Base-by-base conservation (phyloP, 2,329 filamentous ascomycete species). In the Reticulascus tulasneorum region DNA sequence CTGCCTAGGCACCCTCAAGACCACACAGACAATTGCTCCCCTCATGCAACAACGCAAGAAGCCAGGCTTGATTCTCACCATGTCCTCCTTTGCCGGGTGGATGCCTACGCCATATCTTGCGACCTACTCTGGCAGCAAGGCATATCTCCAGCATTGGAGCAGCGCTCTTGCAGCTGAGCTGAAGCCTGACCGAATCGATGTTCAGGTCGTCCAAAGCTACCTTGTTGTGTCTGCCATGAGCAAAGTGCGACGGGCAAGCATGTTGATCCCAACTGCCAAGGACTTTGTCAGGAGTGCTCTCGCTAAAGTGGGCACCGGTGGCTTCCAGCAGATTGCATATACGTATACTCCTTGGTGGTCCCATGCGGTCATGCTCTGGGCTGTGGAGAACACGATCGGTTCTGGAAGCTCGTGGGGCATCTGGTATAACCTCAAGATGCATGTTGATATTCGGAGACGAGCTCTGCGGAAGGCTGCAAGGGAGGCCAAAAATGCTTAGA, bases 131-230 rank as follows among this genome's bases (percentile, higher is more conserved):
- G 93, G 93, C 48, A 93, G 85, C 77, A 98, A 98, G 69, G 91
- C 93, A 2, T 98, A 98, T 75, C 75, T 98, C 31, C 91, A 97
- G 66, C 84, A 94, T 56, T 98, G 93, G 93, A 95, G 86, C 48
- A 84, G 81, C 6, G 82, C 93, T 9, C 75, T 98, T 11, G 86
- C 84, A 1, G 77, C 83, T 11, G 93, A 98, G 64, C 75, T 98
- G 20, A 79, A 84, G 45, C 78, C 82, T 2, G 74, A 86, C 51
- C 86, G 87, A 38, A 80, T 98, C 25, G 83, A 88, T 46, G 89
- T 95, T n/a, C 82, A 97, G 62, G 78, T 97, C 31, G 83, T 94
- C 19, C 77, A 97, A 50, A 89, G 85, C 51, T 94, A 98, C 62
- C 79, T 98, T 30, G 86, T 98, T 53, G 94, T 89, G 5, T 91